Evolutionary conservation across 2,329 filamentous ascomycete species (phyloP).

Genomic region (Biscogniauxia sp.): DNA sequence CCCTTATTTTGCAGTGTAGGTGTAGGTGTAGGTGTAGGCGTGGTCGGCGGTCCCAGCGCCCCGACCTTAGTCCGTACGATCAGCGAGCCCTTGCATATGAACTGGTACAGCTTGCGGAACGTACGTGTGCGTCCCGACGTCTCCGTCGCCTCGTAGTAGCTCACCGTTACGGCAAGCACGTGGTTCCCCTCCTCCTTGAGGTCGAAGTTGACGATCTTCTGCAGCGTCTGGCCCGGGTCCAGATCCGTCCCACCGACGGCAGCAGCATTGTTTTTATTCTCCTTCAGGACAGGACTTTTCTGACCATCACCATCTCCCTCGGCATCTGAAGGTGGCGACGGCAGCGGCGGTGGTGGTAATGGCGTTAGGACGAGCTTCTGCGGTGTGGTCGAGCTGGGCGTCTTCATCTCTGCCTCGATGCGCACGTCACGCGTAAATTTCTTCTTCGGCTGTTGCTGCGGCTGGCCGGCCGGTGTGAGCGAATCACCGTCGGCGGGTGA

Average conservation of each 20-base stretch:
- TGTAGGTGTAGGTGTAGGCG: not conserved
- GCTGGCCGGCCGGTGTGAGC: conserved; percentile 10
- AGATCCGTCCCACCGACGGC: conserved; percentile 13
- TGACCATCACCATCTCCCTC: not conserved
- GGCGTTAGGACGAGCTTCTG: conserved; percentile 62
- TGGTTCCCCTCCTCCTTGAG: conserved; percentile 94
- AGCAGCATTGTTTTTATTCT: conserved; percentile 10
- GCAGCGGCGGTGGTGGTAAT: conserved; percentile 3
- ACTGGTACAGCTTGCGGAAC: conserved; percentile 95
- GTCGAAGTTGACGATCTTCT: conserved; percentile 80
- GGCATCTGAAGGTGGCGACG: not conserved
- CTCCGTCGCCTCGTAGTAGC: conserved; percentile 84
- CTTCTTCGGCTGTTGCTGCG: conserved; percentile 32
- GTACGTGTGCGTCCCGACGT: conserved; percentile 71
- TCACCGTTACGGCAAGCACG: conserved; percentile 88
- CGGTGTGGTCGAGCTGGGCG: conserved; percentile 60
- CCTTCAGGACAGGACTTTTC: not conserved
- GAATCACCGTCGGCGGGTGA: conserved; percentile 4
- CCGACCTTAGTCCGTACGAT: conserved; percentile 89
- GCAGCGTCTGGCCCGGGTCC: conserved; percentile 62
- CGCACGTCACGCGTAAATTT: conserved; percentile 68
- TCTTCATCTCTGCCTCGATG: conserved; percentile 94
- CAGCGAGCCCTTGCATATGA: conserved; percentile 85
- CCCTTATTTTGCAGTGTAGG: not conserved
- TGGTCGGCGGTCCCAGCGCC: conserved; percentile 48